phyloP scores from a whole-genome alignment of 306 rosid species.

The Prunus kanzakura region DNA sequence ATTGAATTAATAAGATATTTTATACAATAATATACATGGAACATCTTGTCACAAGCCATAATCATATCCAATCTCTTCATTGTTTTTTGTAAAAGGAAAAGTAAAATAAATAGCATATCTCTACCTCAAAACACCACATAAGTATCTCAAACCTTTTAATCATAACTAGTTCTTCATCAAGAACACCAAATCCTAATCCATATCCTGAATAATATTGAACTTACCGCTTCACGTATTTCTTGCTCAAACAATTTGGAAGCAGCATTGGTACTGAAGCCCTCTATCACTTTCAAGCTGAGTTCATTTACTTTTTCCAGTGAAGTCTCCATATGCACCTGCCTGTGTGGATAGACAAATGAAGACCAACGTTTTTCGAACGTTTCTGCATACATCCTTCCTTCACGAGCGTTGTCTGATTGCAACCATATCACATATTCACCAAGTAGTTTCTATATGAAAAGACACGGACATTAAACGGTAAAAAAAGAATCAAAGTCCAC shows the following conservation, averaged over 20 bases:
- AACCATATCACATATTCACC: slow-evolving; percentile 70
- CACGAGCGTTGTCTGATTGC: slow-evolving; percentile 50
- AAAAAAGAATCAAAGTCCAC: not conserved
- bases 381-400: slow-evolving; percentile 66
- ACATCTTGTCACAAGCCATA: too few relatives aligned
- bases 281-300: slow-evolving; percentile 57
- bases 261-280: slow-evolving; percentile 63
- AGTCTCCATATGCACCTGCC: slow-evolving; percentile 49
- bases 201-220: slow-evolving; percentile 25
- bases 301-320: slow-evolving; percentile 51
- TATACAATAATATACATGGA: too few relatives aligned
- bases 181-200: not conserved
- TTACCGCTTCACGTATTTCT: slow-evolving; percentile 80
- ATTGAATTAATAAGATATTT: too few relatives aligned
- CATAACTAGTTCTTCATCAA: not conserved
- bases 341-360: slow-evolving; percentile 39
- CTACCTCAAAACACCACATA: too few relatives aligned
- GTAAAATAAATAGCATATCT: too few relatives aligned
- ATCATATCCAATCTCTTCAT: too few relatives aligned
- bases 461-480: not conserved
- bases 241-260: slow-evolving; percentile 72
- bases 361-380: slow-evolving; percentile 68
- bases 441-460: slow-evolving; percentile 56
- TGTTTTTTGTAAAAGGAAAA: too few relatives aligned
- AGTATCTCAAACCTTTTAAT: not conserved